Conservation (phyloP, 2,329 filamentous ascomycete genomes). For the Chaetomiaceae sp. region DNA sequence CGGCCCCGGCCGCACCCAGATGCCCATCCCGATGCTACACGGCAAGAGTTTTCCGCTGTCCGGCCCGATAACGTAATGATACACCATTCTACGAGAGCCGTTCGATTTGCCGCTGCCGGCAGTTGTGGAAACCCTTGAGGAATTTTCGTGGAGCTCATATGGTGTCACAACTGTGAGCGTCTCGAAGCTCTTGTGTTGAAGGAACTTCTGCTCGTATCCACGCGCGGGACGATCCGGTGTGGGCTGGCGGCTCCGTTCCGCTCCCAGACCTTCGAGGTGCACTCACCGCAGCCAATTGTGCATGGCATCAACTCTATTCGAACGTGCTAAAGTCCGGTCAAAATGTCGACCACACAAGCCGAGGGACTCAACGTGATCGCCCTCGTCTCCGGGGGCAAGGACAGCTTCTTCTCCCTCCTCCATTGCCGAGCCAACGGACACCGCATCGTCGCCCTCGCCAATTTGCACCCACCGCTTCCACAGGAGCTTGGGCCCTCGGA, state of each 20-base stretch:
- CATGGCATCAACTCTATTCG: not conserved
- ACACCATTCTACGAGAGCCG: too few relatives aligned
- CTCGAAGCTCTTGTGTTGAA: too few relatives aligned
- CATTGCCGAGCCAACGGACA: conserved; percentile 88
- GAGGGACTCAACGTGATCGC: conserved; percentile 71
- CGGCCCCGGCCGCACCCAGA: not conserved
- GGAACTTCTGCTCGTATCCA: conserved; percentile 13
- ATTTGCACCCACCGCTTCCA: conserved; percentile 61
- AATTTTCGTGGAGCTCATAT: too few relatives aligned
- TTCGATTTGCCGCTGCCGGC: too few relatives aligned
- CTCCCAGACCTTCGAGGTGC: not conserved
- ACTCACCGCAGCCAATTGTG: not conserved
- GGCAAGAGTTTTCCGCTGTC: too few relatives aligned
- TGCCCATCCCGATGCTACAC: too few relatives aligned
- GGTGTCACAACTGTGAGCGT: not conserved
- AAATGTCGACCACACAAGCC: conserved; percentile 16
- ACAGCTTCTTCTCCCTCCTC: conserved; percentile 89
- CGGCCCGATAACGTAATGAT: too few relatives aligned
- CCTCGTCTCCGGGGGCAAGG: conserved; percentile 92
- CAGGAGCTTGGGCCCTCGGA: not conserved
- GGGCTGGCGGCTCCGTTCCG: not conserved
- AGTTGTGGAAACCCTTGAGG: not conserved
- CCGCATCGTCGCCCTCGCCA: conserved; percentile 79
- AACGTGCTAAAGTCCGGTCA: not conserved
- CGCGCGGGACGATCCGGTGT: conserved; percentile 9